Conservation (phyloP, 495 filamentous ascomycete genomes). For the Aspergillus ostianus region DNA sequence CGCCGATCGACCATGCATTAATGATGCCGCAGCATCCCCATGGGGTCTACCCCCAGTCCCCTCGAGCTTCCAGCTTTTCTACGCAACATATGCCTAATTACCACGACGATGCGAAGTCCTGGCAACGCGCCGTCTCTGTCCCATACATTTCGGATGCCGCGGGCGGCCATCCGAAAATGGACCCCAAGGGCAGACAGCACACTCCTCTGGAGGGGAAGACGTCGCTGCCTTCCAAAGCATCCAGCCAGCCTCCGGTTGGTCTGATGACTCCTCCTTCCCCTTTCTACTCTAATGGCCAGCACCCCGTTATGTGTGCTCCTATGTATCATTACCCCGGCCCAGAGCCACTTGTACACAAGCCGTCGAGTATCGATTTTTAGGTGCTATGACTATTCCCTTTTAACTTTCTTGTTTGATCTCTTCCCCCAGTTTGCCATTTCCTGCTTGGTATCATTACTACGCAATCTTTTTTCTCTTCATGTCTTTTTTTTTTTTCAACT, state of each 20-base stretch:
- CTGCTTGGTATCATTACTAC: background rate
- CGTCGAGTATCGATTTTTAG: slow-evolving; percentile 27
- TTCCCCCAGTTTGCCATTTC: background rate
- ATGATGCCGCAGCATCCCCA: slow-evolving; percentile 21
- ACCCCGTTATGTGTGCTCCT: slow-evolving; percentile 34
- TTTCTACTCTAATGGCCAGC: slow-evolving; percentile 25
- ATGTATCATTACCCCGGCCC: slow-evolving; percentile 30
- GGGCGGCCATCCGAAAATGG: slow-evolving; percentile 20
- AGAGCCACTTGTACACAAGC: slow-evolving; percentile 23
- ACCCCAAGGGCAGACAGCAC: slow-evolving; percentile 23
- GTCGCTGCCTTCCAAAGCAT: slow-evolving; percentile 14
- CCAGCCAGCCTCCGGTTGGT: slow-evolving; percentile 15
- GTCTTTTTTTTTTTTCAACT: background rate
- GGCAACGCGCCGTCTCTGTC: slow-evolving; percentile 34
- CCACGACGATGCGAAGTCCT: slow-evolving; percentile 30
- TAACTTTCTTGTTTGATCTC: background rate
- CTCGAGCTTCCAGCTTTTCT: slow-evolving; percentile 16
- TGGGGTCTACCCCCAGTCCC: slow-evolving; percentile 22
- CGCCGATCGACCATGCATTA: slow-evolving; percentile 27
- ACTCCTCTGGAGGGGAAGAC: slow-evolving; percentile 23
- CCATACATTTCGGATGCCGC: slow-evolving; percentile 29
- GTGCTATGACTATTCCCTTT: too few species aligned
- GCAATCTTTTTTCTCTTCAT: background rate
- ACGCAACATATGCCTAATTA: slow-evolving; percentile 22
- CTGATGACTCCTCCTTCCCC: slow-evolving; percentile 26